These are phyloP conservation scores for Aspergillus heteromorphus DNA, from an alignment of 495 filamentous ascomycete species.

Conservation along the genomic window DNA sequence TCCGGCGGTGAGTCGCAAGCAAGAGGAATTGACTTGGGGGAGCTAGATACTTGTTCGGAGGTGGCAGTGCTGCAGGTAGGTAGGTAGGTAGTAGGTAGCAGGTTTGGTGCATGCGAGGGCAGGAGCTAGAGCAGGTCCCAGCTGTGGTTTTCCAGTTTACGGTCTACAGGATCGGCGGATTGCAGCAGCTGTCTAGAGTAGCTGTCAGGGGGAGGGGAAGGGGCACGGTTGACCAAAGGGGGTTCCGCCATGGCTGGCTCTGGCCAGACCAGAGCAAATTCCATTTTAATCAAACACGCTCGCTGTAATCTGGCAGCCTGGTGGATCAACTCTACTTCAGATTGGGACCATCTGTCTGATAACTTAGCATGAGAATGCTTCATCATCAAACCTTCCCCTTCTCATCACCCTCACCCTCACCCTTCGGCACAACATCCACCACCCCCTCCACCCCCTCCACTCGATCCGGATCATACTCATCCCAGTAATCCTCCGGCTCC, in stretches of 20 bases:
- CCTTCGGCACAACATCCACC: not conserved
- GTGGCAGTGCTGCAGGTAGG: too few relatives aligned
- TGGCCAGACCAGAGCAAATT: too few relatives aligned
- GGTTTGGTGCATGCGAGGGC: not conserved
- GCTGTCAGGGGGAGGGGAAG: too few relatives aligned
- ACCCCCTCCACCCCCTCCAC: not conserved
- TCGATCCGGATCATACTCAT: conserved; percentile 15
- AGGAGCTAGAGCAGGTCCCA: not conserved
- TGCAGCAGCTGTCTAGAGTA: too few relatives aligned
- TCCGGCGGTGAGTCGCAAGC: not conserved
- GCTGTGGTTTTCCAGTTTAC: not conserved
- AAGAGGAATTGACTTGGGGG: not conserved
- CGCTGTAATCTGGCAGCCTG: too few relatives aligned
- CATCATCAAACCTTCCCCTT: not conserved
- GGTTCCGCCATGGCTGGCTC: too few relatives aligned
- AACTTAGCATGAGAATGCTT: too few relatives aligned
- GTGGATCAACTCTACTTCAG: too few relatives aligned
- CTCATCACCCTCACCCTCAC: not conserved
- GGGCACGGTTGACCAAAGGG: too few relatives aligned
- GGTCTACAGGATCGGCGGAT: too few relatives aligned
- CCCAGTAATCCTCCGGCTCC: conserved; percentile 31
- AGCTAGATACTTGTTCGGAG: not conserved
- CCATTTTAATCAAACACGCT: too few relatives aligned
- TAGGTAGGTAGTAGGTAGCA: not conserved
- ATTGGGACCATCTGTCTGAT: too few relatives aligned